Percentiles rank a stretch among this genome's conserved stretches.
These are phyloP conservation scores for Pugionium dolabratum DNA, from an alignment of 345 rosid species.

Conservation along the genomic window DNA sequence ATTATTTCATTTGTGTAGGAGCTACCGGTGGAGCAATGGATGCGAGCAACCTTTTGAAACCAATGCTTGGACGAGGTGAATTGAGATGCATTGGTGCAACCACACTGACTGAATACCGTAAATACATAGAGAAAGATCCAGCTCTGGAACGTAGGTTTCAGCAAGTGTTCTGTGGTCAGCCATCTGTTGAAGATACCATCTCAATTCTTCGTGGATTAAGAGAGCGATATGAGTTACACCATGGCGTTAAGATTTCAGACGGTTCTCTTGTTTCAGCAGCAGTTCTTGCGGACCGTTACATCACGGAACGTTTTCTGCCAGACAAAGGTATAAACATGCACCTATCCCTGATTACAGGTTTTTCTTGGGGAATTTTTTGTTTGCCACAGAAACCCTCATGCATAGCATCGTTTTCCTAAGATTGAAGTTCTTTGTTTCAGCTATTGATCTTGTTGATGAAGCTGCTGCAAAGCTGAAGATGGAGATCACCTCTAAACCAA, in stretches of 20 bases:
- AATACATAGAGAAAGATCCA: conserved; percentile 88
- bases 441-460: conserved; percentile 96
- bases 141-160: conserved; percentile 94
- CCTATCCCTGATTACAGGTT: neutral
- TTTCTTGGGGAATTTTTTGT: neutral
- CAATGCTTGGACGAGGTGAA: conserved; percentile 94
- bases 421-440: conserved; percentile 47
- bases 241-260: conserved; percentile 90
- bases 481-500: conserved; percentile 98
- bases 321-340: conserved; percentile 69
- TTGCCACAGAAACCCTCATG: neutral
- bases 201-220: conserved; percentile 88
- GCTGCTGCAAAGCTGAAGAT: conserved; percentile 96
- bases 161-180: conserved; percentile 90
- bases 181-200: conserved; percentile 90
- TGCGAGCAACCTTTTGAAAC: conserved; percentile 91
- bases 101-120: conserved; percentile 82
- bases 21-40: conserved; percentile 83
- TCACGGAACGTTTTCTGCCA: conserved; percentile 87
- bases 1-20: conserved; percentile 47
- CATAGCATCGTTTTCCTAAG: neutral
- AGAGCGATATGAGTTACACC: conserved; percentile 88
- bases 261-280: conserved; percentile 91
- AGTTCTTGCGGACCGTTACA: conserved; percentile 82
- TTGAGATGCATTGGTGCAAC: conserved; percentile 93